Conservation (phyloP, 768 basidiomycete species). For the Hortiboletus flavorubellus region DNA sequence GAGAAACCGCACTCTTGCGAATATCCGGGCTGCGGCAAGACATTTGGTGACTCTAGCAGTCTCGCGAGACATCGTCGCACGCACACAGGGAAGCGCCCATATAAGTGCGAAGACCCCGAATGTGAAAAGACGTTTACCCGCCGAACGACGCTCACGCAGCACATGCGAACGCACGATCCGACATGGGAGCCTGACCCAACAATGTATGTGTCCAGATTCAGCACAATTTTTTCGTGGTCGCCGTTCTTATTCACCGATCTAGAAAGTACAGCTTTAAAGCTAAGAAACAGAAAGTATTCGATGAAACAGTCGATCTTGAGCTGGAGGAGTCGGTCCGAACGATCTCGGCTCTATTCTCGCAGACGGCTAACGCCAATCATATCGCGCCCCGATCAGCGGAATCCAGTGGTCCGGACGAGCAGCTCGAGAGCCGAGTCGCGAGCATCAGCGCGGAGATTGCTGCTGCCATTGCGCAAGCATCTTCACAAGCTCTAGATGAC, state of each 20-base stretch:
- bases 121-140: slow-evolving; percentile 89
- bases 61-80: slow-evolving; percentile 89
- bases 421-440: slow-evolving; percentile 64
- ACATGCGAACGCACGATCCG: slow-evolving; percentile 87
- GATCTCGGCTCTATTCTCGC: slow-evolving; percentile 63
- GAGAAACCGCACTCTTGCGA: slow-evolving; percentile 92
- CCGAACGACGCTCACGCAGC: slow-evolving; percentile 77
- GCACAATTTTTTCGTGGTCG: background rate
- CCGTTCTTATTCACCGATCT: slow-evolving; percentile 16
- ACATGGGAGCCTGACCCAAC: slow-evolving; percentile 82
- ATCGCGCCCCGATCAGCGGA: slow-evolving; percentile 33
- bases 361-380: slow-evolving; percentile 40
- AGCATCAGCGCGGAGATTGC: slow-evolving; percentile 79
- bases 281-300: slow-evolving; percentile 54
- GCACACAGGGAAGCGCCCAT: slow-evolving; percentile 82
- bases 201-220: slow-evolving; percentile 48
- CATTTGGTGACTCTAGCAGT: slow-evolving; percentile 89
- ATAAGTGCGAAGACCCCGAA: slow-evolving; percentile 78
- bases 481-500: slow-evolving; percentile 55
- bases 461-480: slow-evolving; percentile 73
- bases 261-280: slow-evolving; percentile 80
- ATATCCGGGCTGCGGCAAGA: slow-evolving; percentile 83
- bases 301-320: slow-evolving; percentile 54
- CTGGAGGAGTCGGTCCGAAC: slow-evolving; percentile 73
- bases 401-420: slow-evolving; percentile 32